Conservation (phyloP, 2,329 filamentous ascomycete genomes). For the Apiospora phragmitis region DNA sequence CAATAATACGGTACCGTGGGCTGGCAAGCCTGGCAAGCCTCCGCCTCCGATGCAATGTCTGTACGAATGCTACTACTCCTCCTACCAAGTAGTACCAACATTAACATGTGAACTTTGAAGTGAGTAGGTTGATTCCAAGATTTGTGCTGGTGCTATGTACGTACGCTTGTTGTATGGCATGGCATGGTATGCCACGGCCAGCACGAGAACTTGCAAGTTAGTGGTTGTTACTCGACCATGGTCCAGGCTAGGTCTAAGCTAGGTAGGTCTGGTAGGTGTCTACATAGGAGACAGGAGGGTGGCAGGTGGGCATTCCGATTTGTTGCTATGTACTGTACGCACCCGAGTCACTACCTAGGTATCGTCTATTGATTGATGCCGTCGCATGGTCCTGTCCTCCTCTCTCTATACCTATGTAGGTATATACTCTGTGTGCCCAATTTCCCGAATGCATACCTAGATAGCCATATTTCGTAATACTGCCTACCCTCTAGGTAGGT, state of each 20-base stretch:
- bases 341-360: background rate
- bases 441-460: background rate
- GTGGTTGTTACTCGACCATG: background rate
- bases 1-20: too few relatives aligned
- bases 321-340: background rate
- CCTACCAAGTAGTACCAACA: too few relatives aligned
- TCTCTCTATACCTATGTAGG: background rate
- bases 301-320: background rate
- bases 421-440: background rate
- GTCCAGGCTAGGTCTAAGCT: background rate
- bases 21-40: too few relatives aligned
- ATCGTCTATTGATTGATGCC: background rate
- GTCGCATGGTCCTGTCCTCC: background rate
- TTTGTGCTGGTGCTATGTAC: background rate
- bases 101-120: background rate
- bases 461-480: background rate
- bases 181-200: background rate
- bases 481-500: too few relatives aligned
- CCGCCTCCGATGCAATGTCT: too few relatives aligned
- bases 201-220: background rate
- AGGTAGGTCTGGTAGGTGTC: too few relatives aligned
- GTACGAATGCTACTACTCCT: too few relatives aligned
- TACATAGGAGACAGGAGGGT: too few relatives aligned
- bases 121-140: background rate
- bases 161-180: background rate